These are phyloP conservation scores for Termitomyces sp. DNA, from an alignment of 768 basidiomycete genomes.

Conservation along the genomic window DNA sequence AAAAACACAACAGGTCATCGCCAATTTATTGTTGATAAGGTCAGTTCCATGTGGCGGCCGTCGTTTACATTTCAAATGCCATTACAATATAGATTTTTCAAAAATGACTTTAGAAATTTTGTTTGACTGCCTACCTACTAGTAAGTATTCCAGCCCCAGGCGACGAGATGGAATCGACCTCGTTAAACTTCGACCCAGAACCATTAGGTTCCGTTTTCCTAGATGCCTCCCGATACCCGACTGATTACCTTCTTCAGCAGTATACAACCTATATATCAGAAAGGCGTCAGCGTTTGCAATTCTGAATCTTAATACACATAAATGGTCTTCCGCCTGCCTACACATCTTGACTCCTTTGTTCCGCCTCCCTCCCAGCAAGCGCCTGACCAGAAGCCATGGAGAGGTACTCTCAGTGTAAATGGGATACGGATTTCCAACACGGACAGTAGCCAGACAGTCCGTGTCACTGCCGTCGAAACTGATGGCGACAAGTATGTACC, in stretches of 20 bases:
- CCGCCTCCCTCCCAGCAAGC: conserved; percentile 47
- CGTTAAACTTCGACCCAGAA: conserved; percentile 9
- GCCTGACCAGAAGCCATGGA: conserved; percentile 45
- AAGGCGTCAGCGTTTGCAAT: conserved; percentile 23
- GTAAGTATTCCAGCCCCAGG: conserved; percentile 20
- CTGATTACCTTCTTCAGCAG: conserved; percentile 15
- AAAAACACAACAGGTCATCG: conserved; percentile 9
- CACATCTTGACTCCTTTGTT: conserved; percentile 53
- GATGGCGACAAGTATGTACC: conserved; percentile 63
- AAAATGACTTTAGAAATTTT: conserved; percentile 28
- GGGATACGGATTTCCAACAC: conserved; percentile 43
- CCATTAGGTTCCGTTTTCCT: conserved; percentile 10
- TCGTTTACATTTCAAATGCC: conserved; percentile 18
- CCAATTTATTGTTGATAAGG: conserved; percentile 23
- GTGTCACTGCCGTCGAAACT: conserved; percentile 61
- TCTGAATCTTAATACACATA: conserved; percentile 24
- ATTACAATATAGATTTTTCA: conserved; percentile 14
- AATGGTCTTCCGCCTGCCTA: conserved; percentile 62
- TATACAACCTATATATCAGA: conserved; percentile 29
- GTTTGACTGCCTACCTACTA: conserved; percentile 17
- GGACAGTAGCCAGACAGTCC: conserved; percentile 44
- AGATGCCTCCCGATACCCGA: conserved; percentile 15
- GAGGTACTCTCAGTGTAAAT: conserved; percentile 47
- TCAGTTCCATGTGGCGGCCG: conserved; percentile 12
- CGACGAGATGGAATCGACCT: conserved; percentile 24